Percentiles rank a stretch among this genome's conserved stretches.
Evolutionary conservation across 257 asterid species (phyloP).

Genomic region (Cruciata laevipes): DNA sequence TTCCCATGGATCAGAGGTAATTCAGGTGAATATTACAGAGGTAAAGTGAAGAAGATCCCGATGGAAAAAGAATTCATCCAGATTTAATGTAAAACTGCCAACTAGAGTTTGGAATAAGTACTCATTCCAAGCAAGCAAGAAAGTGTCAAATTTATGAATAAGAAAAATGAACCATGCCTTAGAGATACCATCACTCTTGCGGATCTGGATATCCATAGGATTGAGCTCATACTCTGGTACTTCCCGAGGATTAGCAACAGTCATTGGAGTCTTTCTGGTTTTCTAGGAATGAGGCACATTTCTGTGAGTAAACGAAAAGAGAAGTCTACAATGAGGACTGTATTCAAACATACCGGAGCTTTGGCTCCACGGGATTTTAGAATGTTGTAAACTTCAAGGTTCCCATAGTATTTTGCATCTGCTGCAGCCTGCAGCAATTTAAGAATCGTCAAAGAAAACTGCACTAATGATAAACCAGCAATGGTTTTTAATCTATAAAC

Average conservation of each 20-base stretch:
- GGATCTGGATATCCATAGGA: constrained; percentile 85
- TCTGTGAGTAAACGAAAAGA: constrained; percentile 19
- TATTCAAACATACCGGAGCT: constrained; percentile 52
- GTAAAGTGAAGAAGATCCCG: neutral
- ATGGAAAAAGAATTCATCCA: neutral
- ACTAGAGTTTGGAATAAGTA: neutral
- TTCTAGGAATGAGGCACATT: constrained; percentile 51
- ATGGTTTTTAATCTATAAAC: neutral
- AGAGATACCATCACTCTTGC: constrained; percentile 83
- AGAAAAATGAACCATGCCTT: constrained; percentile 46
- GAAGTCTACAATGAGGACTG: neutral
- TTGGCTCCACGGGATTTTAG: constrained; percentile 96
- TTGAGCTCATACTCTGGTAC: constrained; percentile 98
- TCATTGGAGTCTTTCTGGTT: constrained; percentile 93
- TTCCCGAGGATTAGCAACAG: constrained; percentile 91
- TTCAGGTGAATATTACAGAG: neutral
- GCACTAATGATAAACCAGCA: neutral
- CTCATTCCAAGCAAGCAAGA: neutral
- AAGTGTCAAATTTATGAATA: neutral
- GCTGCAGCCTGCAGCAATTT: constrained; percentile 71
- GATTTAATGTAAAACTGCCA: neutral
- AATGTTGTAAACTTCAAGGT: constrained; percentile 60
- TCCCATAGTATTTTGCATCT: constrained; percentile 96
- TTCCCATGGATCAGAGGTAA: neutral
- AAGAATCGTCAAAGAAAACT: constrained; percentile 7